Evolutionary conservation across 2,329 filamentous ascomycete genomes (phyloP).

Genomic region (Sphaerulina populicola): DNA sequence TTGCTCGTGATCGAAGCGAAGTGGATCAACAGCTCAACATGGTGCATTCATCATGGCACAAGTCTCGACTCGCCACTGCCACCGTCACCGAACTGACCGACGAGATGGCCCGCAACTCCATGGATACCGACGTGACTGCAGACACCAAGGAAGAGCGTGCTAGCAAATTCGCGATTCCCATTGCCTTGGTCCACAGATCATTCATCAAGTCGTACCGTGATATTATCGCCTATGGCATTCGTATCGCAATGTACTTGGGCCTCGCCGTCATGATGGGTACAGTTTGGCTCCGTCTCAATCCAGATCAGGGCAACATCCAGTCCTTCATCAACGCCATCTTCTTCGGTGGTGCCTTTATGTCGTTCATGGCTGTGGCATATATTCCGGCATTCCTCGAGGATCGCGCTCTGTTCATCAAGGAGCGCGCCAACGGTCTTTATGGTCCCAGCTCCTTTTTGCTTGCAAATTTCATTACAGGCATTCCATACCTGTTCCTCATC

Average conservation of each 20-base stretch:
- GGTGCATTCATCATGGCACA: constrained; percentile 51
- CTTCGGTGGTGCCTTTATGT: constrained; percentile 44
- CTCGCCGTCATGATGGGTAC: constrained; percentile 83
- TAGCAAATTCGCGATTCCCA: constrained; percentile 44
- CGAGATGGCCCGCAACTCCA: constrained; percentile 32
- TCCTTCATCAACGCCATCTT: constrained; percentile 72
- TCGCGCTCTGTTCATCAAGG: constrained; percentile 60
- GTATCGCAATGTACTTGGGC: constrained; percentile 72
- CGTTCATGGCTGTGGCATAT: constrained; percentile 58
- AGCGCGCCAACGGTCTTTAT: constrained; percentile 71
- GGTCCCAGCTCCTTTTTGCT: constrained; percentile 61
- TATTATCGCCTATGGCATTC: constrained; percentile 73
- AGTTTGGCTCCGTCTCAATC: constrained; percentile 66
- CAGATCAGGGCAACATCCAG: constrained; percentile 64
- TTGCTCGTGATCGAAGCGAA: constrained; percentile 46
- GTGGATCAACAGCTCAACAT: constrained; percentile 44
- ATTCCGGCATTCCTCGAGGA: constrained; percentile 76
- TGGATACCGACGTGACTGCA: constrained; percentile 28
- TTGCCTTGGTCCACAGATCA: constrained; percentile 64
- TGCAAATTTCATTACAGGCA: constrained; percentile 70
- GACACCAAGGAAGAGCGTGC: constrained; percentile 34
- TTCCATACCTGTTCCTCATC: constrained; percentile 72
- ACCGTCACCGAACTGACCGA: constrained; percentile 31
- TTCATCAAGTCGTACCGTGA: constrained; percentile 81
- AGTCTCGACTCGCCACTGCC: constrained; percentile 38